These are phyloP conservation scores for Cucumis cinereus DNA, from an alignment of 306 rosid species.

Conservation along the genomic window DNA sequence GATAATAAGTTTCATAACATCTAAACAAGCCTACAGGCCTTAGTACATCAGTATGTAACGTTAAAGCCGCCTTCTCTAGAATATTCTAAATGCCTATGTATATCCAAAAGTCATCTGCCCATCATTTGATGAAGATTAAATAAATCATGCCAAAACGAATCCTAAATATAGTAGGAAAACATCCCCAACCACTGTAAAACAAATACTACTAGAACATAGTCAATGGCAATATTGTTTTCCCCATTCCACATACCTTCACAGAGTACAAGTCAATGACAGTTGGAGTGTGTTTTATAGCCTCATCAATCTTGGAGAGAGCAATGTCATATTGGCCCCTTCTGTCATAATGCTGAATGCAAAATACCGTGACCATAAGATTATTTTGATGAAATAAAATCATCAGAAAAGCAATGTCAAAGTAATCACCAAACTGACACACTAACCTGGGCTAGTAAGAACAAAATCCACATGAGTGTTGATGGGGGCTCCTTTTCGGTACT, in stretches of 20 bases:
- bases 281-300: conserved; percentile 87
- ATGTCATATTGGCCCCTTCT: conserved; percentile 67
- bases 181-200: background rate
- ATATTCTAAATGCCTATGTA: background rate
- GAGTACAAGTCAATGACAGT: conserved; percentile 95
- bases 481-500: conserved; percentile 82
- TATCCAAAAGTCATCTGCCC: background rate
- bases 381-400: background rate
- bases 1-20: background rate
- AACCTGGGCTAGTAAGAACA: conserved; percentile 95
- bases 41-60: background rate
- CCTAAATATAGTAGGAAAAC: background rate
- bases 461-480: conserved; percentile 88
- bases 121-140: background rate
- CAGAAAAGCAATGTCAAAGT: background rate
- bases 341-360: conserved; percentile 79
- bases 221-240: background rate
- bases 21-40: background rate
- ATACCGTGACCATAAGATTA: conserved; percentile 10
- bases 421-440: conserved; percentile 6
- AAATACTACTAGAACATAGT: background rate
- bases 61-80: background rate
- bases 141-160: background rate
- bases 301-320: conserved; percentile 72
- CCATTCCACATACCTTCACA: conserved; percentile 48